phyloP scores from a whole-genome alignment of 805 yeast species.

The Saccharomycopsis sp. region DNA sequence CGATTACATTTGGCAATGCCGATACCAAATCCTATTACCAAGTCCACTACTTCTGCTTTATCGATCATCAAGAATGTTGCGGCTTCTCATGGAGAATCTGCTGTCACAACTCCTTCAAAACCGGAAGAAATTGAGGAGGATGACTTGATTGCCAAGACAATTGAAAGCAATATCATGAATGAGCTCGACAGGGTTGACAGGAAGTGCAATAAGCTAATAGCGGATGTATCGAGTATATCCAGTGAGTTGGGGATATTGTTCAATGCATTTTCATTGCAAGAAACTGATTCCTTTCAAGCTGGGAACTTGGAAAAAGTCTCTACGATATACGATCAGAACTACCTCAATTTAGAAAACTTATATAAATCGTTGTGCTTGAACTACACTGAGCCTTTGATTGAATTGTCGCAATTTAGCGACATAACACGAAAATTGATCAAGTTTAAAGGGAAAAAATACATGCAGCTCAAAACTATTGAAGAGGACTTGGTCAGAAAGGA shows the following conservation, averaged over 20 bases:
- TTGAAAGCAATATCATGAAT: conserved; percentile 12
- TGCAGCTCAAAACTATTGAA: conserved; percentile 13
- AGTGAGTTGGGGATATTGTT: conserved; percentile 18
- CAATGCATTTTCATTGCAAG: conserved; percentile 18
- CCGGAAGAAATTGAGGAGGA: background rate
- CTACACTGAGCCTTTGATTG: conserved; percentile 19
- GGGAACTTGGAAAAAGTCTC: conserved; percentile 16
- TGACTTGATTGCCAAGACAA: conserved; percentile 6
- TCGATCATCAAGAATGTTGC: conserved; percentile 1
- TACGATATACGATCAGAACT: conserved; percentile 18
- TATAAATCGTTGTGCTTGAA: conserved; percentile 13
- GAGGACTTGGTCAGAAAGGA: conserved; percentile 16
- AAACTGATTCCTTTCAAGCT: conserved; percentile 8
- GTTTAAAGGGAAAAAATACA: conserved; percentile 17
- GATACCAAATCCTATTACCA: conserved; percentile 11
- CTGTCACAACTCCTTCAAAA: too few species aligned
- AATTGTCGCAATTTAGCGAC: conserved; percentile 18
- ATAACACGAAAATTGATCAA: conserved; percentile 19
- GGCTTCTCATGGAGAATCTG: background rate
- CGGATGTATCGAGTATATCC: conserved; percentile 12
- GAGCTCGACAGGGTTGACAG: conserved; percentile 18
- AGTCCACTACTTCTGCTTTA: background rate
- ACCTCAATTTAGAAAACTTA: conserved; percentile 17
- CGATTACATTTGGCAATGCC: conserved; percentile 16
- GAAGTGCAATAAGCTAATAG: conserved; percentile 8